phyloP scores from a whole-genome alignment of 768 basidiomycete genomes.

The Lactifluus hygrophoroides region DNA sequence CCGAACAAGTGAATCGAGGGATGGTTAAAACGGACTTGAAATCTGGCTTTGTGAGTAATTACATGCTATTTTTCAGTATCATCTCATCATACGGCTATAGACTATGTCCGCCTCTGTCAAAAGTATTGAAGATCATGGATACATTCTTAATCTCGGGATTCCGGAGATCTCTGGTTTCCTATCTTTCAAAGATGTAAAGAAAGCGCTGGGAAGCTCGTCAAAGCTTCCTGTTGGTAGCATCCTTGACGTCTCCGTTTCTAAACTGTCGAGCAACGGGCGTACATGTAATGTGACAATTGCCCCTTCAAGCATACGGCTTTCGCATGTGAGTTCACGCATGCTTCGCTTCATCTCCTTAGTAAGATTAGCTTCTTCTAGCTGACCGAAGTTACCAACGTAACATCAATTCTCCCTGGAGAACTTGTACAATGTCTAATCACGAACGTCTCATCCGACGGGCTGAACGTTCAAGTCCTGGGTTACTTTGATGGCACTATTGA shows the following conservation, averaged over 20 bases:
- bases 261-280: conserved; percentile 67
- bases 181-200: conserved; percentile 61
- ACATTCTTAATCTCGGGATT: conserved; percentile 79
- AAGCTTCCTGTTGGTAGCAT: conserved; percentile 57
- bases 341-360: not conserved
- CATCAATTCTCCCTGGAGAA: conserved; percentile 79
- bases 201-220: conserved; percentile 27
- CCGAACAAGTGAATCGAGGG: conserved; percentile 76
- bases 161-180: conserved; percentile 77
- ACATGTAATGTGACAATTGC: conserved; percentile 64
- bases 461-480: conserved; percentile 83
- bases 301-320: conserved; percentile 37
- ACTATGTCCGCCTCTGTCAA: conserved; percentile 67
- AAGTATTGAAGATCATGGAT: conserved; percentile 92
- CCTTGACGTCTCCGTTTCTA: conserved; percentile 55
- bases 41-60: conserved; percentile 57
- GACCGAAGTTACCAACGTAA: conserved; percentile 67
- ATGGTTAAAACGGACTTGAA: conserved; percentile 72
- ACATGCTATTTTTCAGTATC: conserved; percentile 1
- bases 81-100: conserved; percentile 31
- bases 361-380: conserved; percentile 34
- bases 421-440: conserved; percentile 81
- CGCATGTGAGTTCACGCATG: conserved; percentile 39
- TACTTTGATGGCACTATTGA: conserved; percentile 91
- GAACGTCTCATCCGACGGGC: conserved; percentile 57